Percentiles rank a stretch among this genome's conserved stretches.
These are phyloP conservation scores for Elongisporangium undulatum DNA, from an alignment of 352 stramenopile genomes.

Conservation along the genomic window DNA sequence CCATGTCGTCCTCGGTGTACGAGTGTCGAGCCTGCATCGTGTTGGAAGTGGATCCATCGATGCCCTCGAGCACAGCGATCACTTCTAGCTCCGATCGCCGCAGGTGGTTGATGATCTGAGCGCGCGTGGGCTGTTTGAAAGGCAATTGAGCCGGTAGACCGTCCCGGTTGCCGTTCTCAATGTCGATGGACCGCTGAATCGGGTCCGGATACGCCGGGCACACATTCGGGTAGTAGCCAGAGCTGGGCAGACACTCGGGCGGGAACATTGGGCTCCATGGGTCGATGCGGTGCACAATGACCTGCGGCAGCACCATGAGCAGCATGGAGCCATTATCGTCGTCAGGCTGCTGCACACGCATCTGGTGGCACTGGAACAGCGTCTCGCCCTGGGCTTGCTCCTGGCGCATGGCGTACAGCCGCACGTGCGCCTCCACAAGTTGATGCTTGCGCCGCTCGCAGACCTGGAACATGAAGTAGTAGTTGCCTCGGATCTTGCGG, in stretches of 20 bases:
- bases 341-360: conserved; percentile 87
- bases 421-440: conserved; percentile 81
- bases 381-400: conserved; percentile 49
- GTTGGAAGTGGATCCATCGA: conserved; percentile 82
- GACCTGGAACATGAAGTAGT: conserved; percentile 91
- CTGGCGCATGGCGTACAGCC: conserved; percentile 78
- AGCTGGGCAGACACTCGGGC: conserved; percentile 57
- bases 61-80: conserved; percentile 77
- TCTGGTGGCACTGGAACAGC: conserved; percentile 79
- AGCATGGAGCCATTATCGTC: conserved; percentile 78
- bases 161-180: conserved; percentile 84
- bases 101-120: conserved; percentile 71
- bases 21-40: conserved; percentile 85
- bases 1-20: conserved; percentile 79
- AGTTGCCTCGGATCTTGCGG: conserved; percentile 85
- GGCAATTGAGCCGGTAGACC: conserved; percentile 21
- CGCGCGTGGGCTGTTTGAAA: conserved; percentile 61
- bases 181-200: conserved; percentile 64
- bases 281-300: conserved; percentile 83
- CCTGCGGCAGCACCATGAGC: conserved; percentile 77
- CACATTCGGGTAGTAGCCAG: conserved; percentile 44
- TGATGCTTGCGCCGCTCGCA: conserved; percentile 89
- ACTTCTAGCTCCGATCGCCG: conserved; percentile 69
- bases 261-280: conserved; percentile 82
- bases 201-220: conserved; percentile 65